Evolutionary conservation across 768 basidiomycete genomes (phyloP).

Genomic region (Tulasnella sp.): DNA sequence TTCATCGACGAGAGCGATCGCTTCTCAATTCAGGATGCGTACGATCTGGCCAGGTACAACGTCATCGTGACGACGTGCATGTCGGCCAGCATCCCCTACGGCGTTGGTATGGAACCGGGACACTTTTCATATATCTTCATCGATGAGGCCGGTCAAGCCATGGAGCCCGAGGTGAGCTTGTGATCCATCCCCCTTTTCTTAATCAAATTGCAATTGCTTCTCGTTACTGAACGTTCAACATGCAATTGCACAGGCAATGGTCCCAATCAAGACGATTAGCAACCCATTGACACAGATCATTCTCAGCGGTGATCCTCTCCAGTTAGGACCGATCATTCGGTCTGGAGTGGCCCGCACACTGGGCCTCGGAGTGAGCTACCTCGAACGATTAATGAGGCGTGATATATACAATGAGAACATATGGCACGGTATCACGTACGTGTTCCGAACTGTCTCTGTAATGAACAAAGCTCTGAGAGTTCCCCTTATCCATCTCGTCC

Average conservation of each 20-base stretch:
- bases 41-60: neutral
- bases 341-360: constrained; percentile 45
- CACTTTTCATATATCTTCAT: constrained; percentile 16
- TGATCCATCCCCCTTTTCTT: too few species aligned
- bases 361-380: constrained; percentile 47
- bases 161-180: constrained; percentile 12
- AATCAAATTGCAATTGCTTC: too few species aligned
- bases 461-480: neutral
- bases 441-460: neutral
- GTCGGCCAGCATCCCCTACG: constrained; percentile 8
- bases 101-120: constrained; percentile 6
- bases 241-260: constrained; percentile 29
- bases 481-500: neutral
- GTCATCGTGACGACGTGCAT: constrained; percentile 12
- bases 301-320: constrained; percentile 59
- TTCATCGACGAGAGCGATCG: neutral
- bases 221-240: too few species aligned
- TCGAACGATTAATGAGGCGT: constrained; percentile 49
- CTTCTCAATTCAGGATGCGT: constrained; percentile 1
- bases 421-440: constrained; percentile 20
- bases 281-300: constrained; percentile 43
- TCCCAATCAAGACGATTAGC: constrained; percentile 50
- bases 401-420: constrained; percentile 22
- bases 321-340: constrained; percentile 56
- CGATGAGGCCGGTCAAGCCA: constrained; percentile 17